Evolutionary conservation across 768 basidiomycete species (phyloP), one percentile per base, ranked within the genome.

Genomic region (Gloeopeniophorella convolvens): DNA sequence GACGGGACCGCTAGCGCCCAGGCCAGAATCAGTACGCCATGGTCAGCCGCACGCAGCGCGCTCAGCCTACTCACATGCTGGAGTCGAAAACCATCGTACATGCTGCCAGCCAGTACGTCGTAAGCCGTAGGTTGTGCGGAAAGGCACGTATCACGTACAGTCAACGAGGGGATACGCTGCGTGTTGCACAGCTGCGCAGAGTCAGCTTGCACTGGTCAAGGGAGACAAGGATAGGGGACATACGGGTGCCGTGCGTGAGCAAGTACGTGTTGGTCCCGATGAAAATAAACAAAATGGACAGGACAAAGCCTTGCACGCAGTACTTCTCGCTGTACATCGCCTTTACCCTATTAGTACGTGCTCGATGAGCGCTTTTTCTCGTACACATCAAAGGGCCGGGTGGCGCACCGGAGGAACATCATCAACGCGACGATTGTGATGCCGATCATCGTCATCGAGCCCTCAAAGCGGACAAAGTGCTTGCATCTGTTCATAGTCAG

Each of bases 331-430:
- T 33, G 16, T 69, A 72, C 34, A 67, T 47, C 1, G 65, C 70
- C n/a, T 61, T 57, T 13, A 72, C 59, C 4, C 65, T 62, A 48
- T 28, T 15, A n/a, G n/a, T n/a, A n/a, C n/a, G n/a, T n/a, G n/a
- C n/a, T n/a, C n/a, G n/a, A n/a, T n/a, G n/a, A n/a, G n/a, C n/a
- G n/a, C n/a, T n/a, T n/a, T n/a, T n/a, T n/a, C n/a, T n/a, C n/a
- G n/a, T n/a, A n/a, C n/a, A n/a, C n/a, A n/a, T n/a, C n/a, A n/a
- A n/a, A n/a, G n/a, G n/a, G n/a, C n/a, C n/a, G n/a, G n/a, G n/a
- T n/a, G n/a, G n/a, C 67, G 60, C 52, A 71, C 68, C 80, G 76
- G 3, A 80, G 55, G 20, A 79, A 65, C 79, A 82, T 80, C 78
- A 82, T 80, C 15, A 79, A 54, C 3, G 72, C 77, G 1, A 75